Percentiles rank a stretch among this genome's conserved stretches.
Evolutionary conservation across 2,329 filamentous ascomycete genomes (phyloP).

Genomic region (Stagonosporopsis chrysanthemi): DNA sequence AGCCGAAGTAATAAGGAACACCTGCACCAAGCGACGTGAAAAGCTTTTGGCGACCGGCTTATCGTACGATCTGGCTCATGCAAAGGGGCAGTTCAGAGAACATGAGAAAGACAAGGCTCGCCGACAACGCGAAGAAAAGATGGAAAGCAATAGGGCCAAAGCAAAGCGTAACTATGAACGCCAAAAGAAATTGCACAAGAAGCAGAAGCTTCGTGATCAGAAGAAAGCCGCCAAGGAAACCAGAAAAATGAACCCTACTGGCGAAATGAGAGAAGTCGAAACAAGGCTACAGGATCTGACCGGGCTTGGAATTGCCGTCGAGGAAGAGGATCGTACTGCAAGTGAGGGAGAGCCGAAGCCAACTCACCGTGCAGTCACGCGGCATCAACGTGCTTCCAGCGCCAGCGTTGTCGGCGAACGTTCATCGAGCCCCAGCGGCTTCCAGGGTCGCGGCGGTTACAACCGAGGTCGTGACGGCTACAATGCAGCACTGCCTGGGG

Average conservation of each 20-base stretch:
- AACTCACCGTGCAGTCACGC: slow-evolving; percentile 35
- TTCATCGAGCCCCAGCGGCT: slow-evolving; percentile 43
- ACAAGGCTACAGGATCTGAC: slow-evolving; percentile 38
- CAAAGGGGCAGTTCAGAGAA: slow-evolving; percentile 66
- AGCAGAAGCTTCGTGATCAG: slow-evolving; percentile 48
- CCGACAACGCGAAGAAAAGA: slow-evolving; percentile 49
- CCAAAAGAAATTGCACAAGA: slow-evolving; percentile 47
- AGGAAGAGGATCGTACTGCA: slow-evolving; percentile 40
- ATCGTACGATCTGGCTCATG: slow-evolving; percentile 74
- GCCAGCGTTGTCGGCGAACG: slow-evolving; percentile 39
- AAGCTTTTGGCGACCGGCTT: slow-evolving; percentile 76
- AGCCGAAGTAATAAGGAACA: slow-evolving; percentile 72
- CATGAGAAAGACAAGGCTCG: slow-evolving; percentile 57
- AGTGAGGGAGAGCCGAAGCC: slow-evolving; percentile 43
- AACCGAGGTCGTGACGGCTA: slow-evolving; percentile 48
- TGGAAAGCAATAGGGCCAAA: slow-evolving; percentile 45
- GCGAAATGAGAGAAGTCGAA: slow-evolving; percentile 39
- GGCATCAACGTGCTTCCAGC: slow-evolving; percentile 42
- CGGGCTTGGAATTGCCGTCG: slow-evolving; percentile 46
- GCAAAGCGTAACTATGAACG: slow-evolving; percentile 50
- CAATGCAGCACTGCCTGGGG: slow-evolving; percentile 40
- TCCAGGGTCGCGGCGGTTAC: slow-evolving; percentile 43
- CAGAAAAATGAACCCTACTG: slow-evolving; percentile 29
- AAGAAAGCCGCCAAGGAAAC: slow-evolving; percentile 47
- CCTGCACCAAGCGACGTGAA: slow-evolving; percentile 69